Conservation (phyloP, 2,329 filamentous ascomycete genomes). For the Calonectria montana region DNA sequence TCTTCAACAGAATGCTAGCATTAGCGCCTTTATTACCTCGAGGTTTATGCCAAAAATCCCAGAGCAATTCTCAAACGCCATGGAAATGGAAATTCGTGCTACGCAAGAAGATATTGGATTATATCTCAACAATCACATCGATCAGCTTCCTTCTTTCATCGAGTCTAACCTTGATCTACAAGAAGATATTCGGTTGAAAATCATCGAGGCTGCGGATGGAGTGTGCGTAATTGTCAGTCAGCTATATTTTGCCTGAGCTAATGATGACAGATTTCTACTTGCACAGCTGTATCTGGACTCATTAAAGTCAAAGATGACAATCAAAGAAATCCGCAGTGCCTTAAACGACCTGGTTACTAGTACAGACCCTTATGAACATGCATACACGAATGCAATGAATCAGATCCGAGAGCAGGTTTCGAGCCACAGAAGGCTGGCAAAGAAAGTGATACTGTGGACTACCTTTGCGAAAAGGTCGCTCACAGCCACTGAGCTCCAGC, state of each 20-base stretch:
- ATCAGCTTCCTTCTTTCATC: not conserved
- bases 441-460: not conserved
- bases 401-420: slow-evolving; percentile 53
- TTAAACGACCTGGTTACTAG: slow-evolving; percentile 47
- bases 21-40: not conserved
- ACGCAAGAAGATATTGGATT: not conserved
- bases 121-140: slow-evolving; percentile 1
- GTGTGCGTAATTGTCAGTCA: not conserved
- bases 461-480: not conserved
- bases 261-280: slow-evolving; percentile 28
- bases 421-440: not conserved
- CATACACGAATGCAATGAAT: not conserved
- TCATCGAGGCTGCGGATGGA: slow-evolving; percentile 7
- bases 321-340: not conserved
- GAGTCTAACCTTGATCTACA: not conserved
- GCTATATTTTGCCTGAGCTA: not conserved
- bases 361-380: slow-evolving; percentile 44
- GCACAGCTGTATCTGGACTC: slow-evolving; percentile 33
- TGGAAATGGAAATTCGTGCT: not conserved
- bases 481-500: not conserved
- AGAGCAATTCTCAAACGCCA: not conserved
- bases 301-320: slow-evolving; percentile 32
- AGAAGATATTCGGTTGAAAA: slow-evolving; percentile 9
- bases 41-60: not conserved
- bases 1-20: not conserved